Base-by-base conservation (phyloP, 129 eudicot genomes). In the Gnaphalium uliginosum region DNA sequence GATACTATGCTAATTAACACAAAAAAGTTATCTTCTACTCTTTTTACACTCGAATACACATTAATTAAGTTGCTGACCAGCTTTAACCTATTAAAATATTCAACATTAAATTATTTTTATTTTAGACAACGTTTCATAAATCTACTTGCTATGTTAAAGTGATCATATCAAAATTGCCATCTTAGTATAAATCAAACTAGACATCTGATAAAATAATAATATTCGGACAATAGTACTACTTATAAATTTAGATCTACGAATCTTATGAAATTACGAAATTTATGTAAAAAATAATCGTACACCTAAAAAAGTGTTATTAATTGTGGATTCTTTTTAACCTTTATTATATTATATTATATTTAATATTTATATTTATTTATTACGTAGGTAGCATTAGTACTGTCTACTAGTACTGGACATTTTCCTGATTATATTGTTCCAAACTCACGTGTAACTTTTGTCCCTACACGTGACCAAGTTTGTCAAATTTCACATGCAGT, bases 381-480 rank as follows among this genome's bases (percentile, higher is more conserved):
- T 79, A 72, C 3, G 71, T 66, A 79, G 83, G 69, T 39, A 51
- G 63, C 78, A 56, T 41, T 80, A 73, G 65, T 67, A 66, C 32
- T 73, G 83, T 80, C 83, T 65, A 73, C 8, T 80, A 80, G 79
- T 41, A 67, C 65, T 80, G 62, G 79, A 58, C 79, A 74, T 80
- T 80, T 80, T 80, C 71, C 79, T 67, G 70, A 74, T 73, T 29
- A 74, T 23, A 41, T 73, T 80, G 75, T 80, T 74, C 83, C 75
- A 67, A 80, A 41, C 83, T 74, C 79, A 80, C 79, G 79, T 80
- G 83, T 41, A 74, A 60, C 26, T 66, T 73, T 66, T 80, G 83
- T 80, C 79, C 68, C 23, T 66, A 58, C 83, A 74, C 83, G 79
- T 80, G 83, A 80, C 79, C 71, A 39, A 74, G 64, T 67, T 74